Conservation (phyloP, 2,329 filamentous ascomycete species). For the Fusarium falciforme region DNA sequence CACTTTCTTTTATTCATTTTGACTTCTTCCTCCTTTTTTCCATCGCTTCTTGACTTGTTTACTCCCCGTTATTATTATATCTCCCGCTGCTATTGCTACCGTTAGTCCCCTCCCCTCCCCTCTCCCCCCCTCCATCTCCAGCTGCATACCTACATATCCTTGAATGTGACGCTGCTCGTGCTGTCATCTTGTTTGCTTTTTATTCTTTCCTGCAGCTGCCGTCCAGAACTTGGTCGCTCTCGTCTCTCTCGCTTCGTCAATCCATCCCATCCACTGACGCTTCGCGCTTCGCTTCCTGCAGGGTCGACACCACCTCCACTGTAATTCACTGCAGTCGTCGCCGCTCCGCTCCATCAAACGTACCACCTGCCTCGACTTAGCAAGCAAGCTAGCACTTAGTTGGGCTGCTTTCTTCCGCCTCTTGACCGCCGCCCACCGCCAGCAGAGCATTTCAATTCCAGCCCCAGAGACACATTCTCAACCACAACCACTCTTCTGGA, state of each 20-base stretch:
- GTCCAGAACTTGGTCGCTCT: slow-evolving; percentile 5
- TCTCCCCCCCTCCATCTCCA: slow-evolving; percentile 1
- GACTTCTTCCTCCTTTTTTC: slow-evolving; percentile 13
- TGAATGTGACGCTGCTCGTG: slow-evolving; percentile 27
- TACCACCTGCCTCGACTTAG: slow-evolving; percentile 19
- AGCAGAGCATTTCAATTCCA: slow-evolving; percentile 9
- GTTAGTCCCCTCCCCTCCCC: background rate
- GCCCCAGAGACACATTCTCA: slow-evolving; percentile 11
- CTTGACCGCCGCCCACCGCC: slow-evolving; percentile 32
- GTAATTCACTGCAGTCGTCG: slow-evolving; percentile 1
- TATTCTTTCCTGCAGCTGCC: slow-evolving; percentile 9
- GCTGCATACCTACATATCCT: background rate
- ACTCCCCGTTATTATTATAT: background rate
- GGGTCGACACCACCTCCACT: slow-evolving; percentile 14
- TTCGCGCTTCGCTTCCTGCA: slow-evolving; percentile 4
- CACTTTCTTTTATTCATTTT: slow-evolving; percentile 24
- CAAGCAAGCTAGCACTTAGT: slow-evolving; percentile 24
- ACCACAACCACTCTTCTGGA: slow-evolving; percentile 11
- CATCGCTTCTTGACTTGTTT: background rate
- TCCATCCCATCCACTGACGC: slow-evolving; percentile 17
- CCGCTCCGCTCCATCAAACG: slow-evolving; percentile 3
- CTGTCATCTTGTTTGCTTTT: slow-evolving; percentile 17
- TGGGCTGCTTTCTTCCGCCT: background rate
- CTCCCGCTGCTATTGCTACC: background rate
- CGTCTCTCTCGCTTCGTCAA: slow-evolving; percentile 6